Conservation (phyloP, 2,329 filamentous ascomycete genomes). For the Bipolaris sorokiniana region DNA sequence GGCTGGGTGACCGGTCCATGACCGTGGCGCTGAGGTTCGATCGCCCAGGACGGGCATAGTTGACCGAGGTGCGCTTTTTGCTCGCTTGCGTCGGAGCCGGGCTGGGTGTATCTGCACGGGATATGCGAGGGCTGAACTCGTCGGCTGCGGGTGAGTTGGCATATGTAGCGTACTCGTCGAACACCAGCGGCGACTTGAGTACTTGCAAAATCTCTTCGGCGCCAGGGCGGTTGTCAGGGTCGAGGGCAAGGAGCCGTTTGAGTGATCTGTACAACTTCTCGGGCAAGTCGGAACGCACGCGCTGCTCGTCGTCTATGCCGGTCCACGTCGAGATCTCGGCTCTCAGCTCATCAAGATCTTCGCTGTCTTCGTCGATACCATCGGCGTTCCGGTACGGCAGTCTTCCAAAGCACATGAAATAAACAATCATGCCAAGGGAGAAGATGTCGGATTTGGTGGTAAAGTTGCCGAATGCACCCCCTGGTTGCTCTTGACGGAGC, state of each 20-base stretch:
- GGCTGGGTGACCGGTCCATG: slow-evolving; percentile 45
- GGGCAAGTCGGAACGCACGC: slow-evolving; percentile 80
- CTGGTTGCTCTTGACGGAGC: slow-evolving; percentile 66
- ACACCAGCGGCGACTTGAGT: slow-evolving; percentile 69
- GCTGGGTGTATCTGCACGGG: slow-evolving; percentile 52
- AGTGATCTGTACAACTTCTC: slow-evolving; percentile 84
- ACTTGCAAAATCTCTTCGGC: slow-evolving; percentile 83
- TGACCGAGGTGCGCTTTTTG: slow-evolving; percentile 32
- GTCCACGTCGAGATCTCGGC: slow-evolving; percentile 86
- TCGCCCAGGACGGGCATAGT: slow-evolving; percentile 39
- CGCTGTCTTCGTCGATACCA: slow-evolving; percentile 84
- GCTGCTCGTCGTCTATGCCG: slow-evolving; percentile 80
- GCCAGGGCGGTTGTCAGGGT: slow-evolving; percentile 77
- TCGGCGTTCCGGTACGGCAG: slow-evolving; percentile 88
- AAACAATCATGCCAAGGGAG: slow-evolving; percentile 95
- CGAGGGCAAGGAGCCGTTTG: slow-evolving; percentile 77
- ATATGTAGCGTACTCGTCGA: slow-evolving; percentile 54
- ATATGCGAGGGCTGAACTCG: slow-evolving; percentile 51
- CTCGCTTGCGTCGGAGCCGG: slow-evolving; percentile 35
- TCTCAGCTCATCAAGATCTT: slow-evolving; percentile 84
- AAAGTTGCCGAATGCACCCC: slow-evolving; percentile 85
- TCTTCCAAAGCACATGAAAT: slow-evolving; percentile 94
- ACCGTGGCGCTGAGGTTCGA: slow-evolving; percentile 44
- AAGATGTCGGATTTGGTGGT: slow-evolving; percentile 99
- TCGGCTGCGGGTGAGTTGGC: slow-evolving; percentile 42